Percentiles rank a stretch among this genome's conserved stretches.
Evolutionary conservation across 306 rosid species (phyloP).

Genomic region (Cucumis hystrix): DNA sequence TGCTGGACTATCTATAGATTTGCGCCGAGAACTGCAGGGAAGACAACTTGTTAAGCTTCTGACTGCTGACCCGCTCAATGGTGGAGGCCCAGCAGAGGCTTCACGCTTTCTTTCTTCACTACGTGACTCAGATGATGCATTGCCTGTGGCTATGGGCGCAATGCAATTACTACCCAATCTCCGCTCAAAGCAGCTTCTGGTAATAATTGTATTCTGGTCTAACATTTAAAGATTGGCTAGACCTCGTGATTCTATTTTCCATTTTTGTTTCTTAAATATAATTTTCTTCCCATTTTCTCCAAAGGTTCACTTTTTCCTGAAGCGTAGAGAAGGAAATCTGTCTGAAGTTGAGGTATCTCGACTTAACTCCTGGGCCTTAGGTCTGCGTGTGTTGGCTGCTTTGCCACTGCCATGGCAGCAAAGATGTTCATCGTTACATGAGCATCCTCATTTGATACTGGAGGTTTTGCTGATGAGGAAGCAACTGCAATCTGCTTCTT

Average conservation of each 20-base stretch:
- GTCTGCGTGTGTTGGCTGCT: slow-evolving; percentile 89
- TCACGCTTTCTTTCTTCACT: slow-evolving; percentile 96
- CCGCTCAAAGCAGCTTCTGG: slow-evolving; percentile 97
- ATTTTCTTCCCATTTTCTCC: slow-evolving; percentile 14
- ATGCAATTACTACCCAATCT: slow-evolving; percentile 93
- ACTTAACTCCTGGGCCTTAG: slow-evolving; percentile 96
- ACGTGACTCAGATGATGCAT: slow-evolving; percentile 85
- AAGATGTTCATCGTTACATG: slow-evolving; percentile 93
- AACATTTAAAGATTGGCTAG: neutral
- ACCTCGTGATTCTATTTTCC: slow-evolving; percentile 3
- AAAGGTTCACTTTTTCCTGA: slow-evolving; percentile 94
- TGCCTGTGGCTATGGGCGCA: slow-evolving; percentile 99
- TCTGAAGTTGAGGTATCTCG: slow-evolving; percentile 77
- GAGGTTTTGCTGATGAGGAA: slow-evolving; percentile 96
- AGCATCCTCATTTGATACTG: slow-evolving; percentile 81
- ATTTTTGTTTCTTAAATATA: slow-evolving; percentile 16
- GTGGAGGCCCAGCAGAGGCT: slow-evolving; percentile 99
- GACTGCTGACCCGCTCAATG: slow-evolving; percentile 94
- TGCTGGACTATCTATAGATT: slow-evolving; percentile 76
- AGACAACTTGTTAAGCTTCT: slow-evolving; percentile 98
- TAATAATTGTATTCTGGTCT: slow-evolving; percentile 28
- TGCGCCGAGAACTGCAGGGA: slow-evolving; percentile 92
- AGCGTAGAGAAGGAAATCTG: slow-evolving; percentile 95
- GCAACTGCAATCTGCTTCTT: slow-evolving; percentile 79
- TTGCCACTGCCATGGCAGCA: slow-evolving; percentile 98